Conservation (phyloP, 2,329 filamentous ascomycete genomes). For the Aspergillus phoenicis region DNA sequence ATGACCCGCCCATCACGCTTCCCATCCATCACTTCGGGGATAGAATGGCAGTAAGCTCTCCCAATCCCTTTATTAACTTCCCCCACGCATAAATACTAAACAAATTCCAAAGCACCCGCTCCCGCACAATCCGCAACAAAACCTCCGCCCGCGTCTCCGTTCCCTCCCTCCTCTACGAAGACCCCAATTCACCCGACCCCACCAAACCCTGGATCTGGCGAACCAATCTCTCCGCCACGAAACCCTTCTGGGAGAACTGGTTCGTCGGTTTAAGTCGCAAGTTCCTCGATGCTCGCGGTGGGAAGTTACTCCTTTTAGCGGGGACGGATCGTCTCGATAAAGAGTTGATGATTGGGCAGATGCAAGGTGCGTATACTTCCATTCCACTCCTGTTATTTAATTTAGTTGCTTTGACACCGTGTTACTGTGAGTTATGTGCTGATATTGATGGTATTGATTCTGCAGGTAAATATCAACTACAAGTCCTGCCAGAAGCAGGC, state of each 20-base stretch:
- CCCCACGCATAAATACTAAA: constrained; percentile 6
- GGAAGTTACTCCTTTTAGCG: constrained; percentile 81
- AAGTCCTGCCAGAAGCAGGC: constrained; percentile 91
- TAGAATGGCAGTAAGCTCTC: constrained; percentile 76
- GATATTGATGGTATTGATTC: background rate
- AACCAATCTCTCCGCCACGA: constrained; percentile 79
- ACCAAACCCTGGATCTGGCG: constrained; percentile 74
- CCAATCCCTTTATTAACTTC: background rate
- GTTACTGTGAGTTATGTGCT: background rate
- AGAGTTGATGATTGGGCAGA: constrained; percentile 91
- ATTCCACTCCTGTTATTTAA: background rate
- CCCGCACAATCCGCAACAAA: constrained; percentile 80
- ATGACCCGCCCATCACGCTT: constrained; percentile 79
- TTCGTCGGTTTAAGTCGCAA: constrained; percentile 85
- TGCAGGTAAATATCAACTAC: constrained; percentile 82
- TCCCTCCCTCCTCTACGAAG: constrained; percentile 69
- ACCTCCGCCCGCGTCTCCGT: constrained; percentile 86
- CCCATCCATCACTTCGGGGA: constrained; percentile 72
- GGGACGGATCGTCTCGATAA: constrained; percentile 89
- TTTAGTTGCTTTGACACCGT: background rate
- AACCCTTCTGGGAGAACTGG: constrained; percentile 94
- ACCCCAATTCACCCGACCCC: constrained; percentile 37
- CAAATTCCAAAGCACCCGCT: constrained; percentile 59
- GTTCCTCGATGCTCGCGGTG: constrained; percentile 78
- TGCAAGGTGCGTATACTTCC: constrained; percentile 69